phyloP scores from a whole-genome alignment of 495 filamentous ascomycete species.

The Cenococcum geophilum region DNA sequence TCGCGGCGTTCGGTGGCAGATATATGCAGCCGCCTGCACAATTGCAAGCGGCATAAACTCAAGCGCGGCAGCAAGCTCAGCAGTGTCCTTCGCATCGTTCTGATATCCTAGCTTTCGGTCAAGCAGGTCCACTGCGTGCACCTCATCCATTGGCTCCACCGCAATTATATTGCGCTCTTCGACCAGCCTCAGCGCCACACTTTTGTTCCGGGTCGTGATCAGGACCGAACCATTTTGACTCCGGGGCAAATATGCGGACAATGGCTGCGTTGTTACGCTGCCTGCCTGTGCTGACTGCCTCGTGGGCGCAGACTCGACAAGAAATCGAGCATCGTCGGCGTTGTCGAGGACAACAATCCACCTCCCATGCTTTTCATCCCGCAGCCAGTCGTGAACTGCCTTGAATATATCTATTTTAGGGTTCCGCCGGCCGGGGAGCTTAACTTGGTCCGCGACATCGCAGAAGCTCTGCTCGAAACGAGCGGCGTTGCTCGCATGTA shows the following conservation, averaged over 20 bases:
- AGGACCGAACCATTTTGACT: slow-evolving; percentile 12
- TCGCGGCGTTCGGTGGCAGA: slow-evolving; percentile 12
- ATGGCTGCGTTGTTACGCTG: too few relatives aligned
- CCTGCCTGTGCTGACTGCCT: too few relatives aligned
- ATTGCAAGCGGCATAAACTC: too few relatives aligned
- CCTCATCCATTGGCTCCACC: slow-evolving; percentile 35
- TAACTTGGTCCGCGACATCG: slow-evolving; percentile 22
- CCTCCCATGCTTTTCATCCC: slow-evolving; percentile 30
- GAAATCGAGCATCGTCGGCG: slow-evolving; percentile 44
- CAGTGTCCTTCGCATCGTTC: slow-evolving; percentile 2
- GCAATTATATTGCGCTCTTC: slow-evolving; percentile 37
- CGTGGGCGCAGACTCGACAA: too few relatives aligned
- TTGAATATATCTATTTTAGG: slow-evolving; percentile 34
- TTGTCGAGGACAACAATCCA: slow-evolving; percentile 52
- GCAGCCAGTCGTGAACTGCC: slow-evolving; percentile 39
- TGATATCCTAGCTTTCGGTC: slow-evolving; percentile 37
- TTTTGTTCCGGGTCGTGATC: slow-evolving; percentile 7
- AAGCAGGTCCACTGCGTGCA: slow-evolving; percentile 37
- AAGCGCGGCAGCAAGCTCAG: slow-evolving; percentile 4
- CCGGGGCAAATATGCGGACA: slow-evolving; percentile 7
- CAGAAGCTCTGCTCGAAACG: slow-evolving; percentile 27
- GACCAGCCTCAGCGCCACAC: slow-evolving; percentile 28
- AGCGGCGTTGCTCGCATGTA: too few relatives aligned
- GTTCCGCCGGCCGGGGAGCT: slow-evolving; percentile 28
- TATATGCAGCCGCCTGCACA: too few relatives aligned